These are phyloP conservation scores for Lablab purpureus DNA, from an alignment of 306 rosid species.

Conservation along the genomic window DNA sequence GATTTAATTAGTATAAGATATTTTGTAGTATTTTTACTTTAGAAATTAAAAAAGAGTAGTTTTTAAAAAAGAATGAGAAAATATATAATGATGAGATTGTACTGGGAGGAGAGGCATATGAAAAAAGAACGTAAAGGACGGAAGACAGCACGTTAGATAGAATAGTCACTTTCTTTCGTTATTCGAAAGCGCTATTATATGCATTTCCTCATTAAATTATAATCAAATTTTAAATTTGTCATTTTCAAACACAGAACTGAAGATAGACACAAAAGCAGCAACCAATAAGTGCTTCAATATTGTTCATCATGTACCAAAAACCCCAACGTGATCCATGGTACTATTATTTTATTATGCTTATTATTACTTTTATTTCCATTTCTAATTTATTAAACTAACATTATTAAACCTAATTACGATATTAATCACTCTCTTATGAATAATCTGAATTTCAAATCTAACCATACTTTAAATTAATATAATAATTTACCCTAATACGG, in stretches of 20 bases:
- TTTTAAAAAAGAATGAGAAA: too few relatives aligned
- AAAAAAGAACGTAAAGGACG: constrained; percentile 46
- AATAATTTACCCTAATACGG: too few relatives aligned
- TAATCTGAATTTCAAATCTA: too few relatives aligned
- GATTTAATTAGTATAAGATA: too few relatives aligned
- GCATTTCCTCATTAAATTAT: background rate
- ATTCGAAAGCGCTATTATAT: constrained; percentile 17
- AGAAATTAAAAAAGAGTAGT: too few relatives aligned
- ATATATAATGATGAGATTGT: constrained; percentile 14
- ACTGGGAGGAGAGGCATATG: constrained; percentile 22
- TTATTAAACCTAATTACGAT: too few relatives aligned
- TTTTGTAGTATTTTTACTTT: too few relatives aligned
- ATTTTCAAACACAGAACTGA: constrained; percentile 34
- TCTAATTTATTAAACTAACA: too few relatives aligned
- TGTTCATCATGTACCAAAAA: constrained; percentile 32
- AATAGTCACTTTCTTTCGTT: constrained; percentile 32
- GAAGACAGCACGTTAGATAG: constrained; percentile 46
- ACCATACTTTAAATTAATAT: too few relatives aligned
- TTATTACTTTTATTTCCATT: too few relatives aligned
- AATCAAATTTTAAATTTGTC: constrained; percentile 38
- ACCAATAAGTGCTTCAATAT: constrained; percentile 35
- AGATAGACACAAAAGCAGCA: constrained; percentile 45
- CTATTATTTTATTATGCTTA: too few relatives aligned
- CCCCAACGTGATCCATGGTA: constrained; percentile 19
- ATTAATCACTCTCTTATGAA: too few relatives aligned